Conservation (phyloP, 2,329 filamentous ascomycete species). For the Colletotrichum sp. region DNA sequence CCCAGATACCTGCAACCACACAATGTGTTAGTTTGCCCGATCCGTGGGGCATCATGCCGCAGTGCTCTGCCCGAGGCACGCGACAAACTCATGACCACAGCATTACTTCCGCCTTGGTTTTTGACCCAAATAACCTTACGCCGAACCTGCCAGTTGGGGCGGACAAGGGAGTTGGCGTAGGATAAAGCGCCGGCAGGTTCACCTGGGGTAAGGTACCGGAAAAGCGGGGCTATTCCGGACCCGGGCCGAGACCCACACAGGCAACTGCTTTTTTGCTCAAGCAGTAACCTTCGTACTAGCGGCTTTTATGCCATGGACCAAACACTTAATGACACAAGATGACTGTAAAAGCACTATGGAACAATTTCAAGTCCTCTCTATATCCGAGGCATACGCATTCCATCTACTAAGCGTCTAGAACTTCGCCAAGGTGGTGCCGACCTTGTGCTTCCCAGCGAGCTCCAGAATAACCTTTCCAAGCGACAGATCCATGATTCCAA, state of each 20-base stretch:
- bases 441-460: constrained; percentile 3
- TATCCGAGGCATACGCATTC: neutral
- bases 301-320: fast-evolving
- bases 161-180: too few species aligned
- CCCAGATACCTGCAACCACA: too few species aligned
- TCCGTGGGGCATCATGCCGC: too few species aligned
- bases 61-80: too few species aligned
- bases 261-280: neutral
- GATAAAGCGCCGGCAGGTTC: too few species aligned
- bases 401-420: neutral
- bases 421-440: neutral
- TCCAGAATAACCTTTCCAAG: constrained; percentile 17
- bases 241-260: neutral
- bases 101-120: too few species aligned
- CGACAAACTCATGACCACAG: too few species aligned
- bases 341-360: fast-evolving
- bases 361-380: neutral
- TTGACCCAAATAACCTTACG: too few species aligned
- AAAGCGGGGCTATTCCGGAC: neutral
- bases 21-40: too few species aligned
- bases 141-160: too few species aligned
- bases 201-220: neutral
- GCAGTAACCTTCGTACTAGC: neutral
- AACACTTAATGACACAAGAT: fast-evolving
- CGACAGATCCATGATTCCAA: constrained; percentile 70